These are phyloP conservation scores for Parsonsia alboflavescens DNA, from an alignment of 257 asterid genomes.

Conservation along the genomic window DNA sequence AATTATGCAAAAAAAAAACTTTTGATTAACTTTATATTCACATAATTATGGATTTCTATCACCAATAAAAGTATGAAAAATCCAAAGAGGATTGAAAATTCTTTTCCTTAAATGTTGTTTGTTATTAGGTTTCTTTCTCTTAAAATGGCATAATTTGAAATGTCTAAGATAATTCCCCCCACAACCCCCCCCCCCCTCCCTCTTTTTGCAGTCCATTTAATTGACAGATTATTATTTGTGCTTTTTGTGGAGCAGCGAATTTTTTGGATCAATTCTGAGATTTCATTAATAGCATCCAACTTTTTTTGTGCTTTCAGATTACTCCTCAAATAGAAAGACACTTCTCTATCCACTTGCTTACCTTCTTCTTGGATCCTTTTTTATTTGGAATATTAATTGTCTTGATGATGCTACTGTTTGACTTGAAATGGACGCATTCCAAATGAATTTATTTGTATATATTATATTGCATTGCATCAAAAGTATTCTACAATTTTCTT, in stretches of 20 bases:
- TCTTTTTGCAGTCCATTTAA: background rate
- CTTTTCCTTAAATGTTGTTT: background rate
- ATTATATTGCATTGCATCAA: too few relatives aligned
- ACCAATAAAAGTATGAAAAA: too few relatives aligned
- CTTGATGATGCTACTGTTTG: too few relatives aligned
- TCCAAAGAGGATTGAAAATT: too few relatives aligned
- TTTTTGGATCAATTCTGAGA: slow-evolving; percentile 21
- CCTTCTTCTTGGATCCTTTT: background rate
- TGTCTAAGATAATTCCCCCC: too few relatives aligned
- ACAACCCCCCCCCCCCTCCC: too few relatives aligned
- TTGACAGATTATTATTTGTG: background rate
- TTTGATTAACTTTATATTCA: background rate
- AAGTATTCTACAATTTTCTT: too few relatives aligned
- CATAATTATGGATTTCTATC: background rate
- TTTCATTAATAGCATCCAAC: slow-evolving; percentile 23
- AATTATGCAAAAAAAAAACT: too few relatives aligned
- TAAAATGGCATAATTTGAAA: background rate
- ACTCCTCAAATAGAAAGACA: slow-evolving; percentile 20
- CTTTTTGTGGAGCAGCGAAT: slow-evolving; percentile 27
- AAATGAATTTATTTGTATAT: too few relatives aligned
- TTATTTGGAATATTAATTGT: too few relatives aligned
- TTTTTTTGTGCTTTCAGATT: slow-evolving; percentile 14
- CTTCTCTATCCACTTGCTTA: background rate
- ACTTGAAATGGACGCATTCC: too few relatives aligned
- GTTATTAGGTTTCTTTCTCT: background rate